Base-by-base conservation (phyloP, 495 filamentous ascomycete genomes). In the Sordaria brevicollis region DNA sequence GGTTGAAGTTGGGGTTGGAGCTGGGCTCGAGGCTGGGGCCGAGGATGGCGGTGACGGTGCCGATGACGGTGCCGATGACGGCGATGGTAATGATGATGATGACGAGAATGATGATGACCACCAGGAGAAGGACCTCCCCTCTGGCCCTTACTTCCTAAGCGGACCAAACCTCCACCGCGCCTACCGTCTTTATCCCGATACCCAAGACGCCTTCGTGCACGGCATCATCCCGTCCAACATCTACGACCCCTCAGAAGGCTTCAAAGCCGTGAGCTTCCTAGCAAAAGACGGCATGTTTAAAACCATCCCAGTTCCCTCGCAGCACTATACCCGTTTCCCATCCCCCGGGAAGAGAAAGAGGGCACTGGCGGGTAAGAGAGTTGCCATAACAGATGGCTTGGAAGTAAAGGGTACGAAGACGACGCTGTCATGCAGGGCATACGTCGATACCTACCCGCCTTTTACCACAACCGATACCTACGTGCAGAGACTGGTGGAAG, bases 331-430 rank as follows among this genome's bases (percentile, higher is more conserved):
- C 41, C 36, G 66, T 6, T 75, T 72, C 0, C 67, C 67, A 31
- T 80, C 78, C 3, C 4, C 70, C 4, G 11, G 35, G 11, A 36
- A 36, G 7, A 36, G 11, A 7, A 65, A 71, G n/a, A 73, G 76
- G 35, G 81, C 83, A 4, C 72, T 85, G 17, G 76, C 79, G 6
- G 79, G 81, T 7, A 74, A 79, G 11, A 79, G 82, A 13, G 62
- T 83, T 11, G 79, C 80, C 19, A 77, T 86, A 17, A 85, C 83
- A 67, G 84, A 86, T 38, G 80, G 83, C 36, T 82, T 78, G 65
- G 75, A 83, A 68, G 35, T 86, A 29, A 71, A 77, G 25, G 84
- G 84, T 11, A 67, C 84, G 1, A 74, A 75, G 35, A 86, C 82
- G 0, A 76, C 79, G 11, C 74, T 78, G 17, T 82, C 83, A 1